Percentiles rank a stretch among this genome's conserved stretches.
Conservation (phyloP, 2,329 filamentous ascomycete genomes). For the Diaporthe citriasiana region DNA sequence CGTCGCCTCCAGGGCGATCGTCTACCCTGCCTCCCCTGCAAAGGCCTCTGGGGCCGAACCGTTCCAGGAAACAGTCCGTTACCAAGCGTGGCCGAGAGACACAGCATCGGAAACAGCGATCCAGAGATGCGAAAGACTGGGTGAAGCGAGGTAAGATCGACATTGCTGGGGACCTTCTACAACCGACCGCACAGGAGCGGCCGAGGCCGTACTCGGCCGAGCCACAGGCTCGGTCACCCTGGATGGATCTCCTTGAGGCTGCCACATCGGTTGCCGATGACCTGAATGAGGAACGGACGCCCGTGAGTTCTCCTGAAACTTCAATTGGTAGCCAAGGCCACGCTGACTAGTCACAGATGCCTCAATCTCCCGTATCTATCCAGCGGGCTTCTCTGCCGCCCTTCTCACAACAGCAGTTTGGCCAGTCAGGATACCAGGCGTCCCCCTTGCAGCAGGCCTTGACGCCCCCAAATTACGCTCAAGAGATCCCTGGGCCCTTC, state of each 20-base stretch:
- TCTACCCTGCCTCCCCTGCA: slow-evolving; percentile 90
- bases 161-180: slow-evolving; percentile 67
- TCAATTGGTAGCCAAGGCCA: slow-evolving; percentile 53
- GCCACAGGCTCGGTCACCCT: slow-evolving; percentile 84
- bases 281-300: slow-evolving; percentile 90
- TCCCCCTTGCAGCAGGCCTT: slow-evolving; percentile 92
- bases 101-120: slow-evolving; percentile 86
- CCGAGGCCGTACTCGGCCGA: slow-evolving; percentile 87
- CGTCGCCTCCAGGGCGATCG: slow-evolving; percentile 87
- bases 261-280: slow-evolving; percentile 87
- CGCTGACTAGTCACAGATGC: slow-evolving; percentile 63
- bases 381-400: slow-evolving; percentile 74
- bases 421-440: slow-evolving; percentile 80
- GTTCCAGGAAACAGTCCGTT: slow-evolving; percentile 88
- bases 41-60: slow-evolving; percentile 76
- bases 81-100: slow-evolving; percentile 81
- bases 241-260: slow-evolving; percentile 97
- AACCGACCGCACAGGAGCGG: slow-evolving; percentile 76
- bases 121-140: slow-evolving; percentile 77
- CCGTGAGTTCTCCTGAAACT: slow-evolving; percentile 68
- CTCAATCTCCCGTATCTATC: slow-evolving; percentile 75
- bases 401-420: slow-evolving; percentile 63
- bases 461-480: slow-evolving; percentile 82
- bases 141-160: slow-evolving; percentile 71
- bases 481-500: slow-evolving; percentile 82